phyloP scores from a whole-genome alignment of 371 early-diverging fungal species.

The Globomyces sp. region DNA sequence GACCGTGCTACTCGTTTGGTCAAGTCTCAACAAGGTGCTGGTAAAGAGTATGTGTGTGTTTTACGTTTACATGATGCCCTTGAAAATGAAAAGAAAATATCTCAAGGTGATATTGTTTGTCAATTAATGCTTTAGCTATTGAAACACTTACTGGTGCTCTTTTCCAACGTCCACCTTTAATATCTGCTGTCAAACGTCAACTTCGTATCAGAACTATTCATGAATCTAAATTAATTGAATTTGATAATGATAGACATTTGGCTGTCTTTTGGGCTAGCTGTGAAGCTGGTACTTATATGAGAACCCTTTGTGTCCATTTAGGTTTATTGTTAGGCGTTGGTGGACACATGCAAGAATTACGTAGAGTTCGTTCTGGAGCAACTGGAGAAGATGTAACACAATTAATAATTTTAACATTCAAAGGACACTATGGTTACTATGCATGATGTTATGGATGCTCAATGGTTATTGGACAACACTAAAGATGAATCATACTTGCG shows the following conservation, averaged over 20 bases:
- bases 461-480: constrained; percentile 95
- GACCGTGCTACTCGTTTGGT: constrained; percentile 99
- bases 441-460: constrained; percentile 99
- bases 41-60: constrained; percentile 98
- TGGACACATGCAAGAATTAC: constrained; percentile 99
- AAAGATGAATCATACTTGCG: constrained; percentile 93
- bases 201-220: constrained; percentile 99
- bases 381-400: constrained; percentile 68
- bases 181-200: constrained; percentile 99
- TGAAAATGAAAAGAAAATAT: constrained; percentile 82
- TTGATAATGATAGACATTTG: constrained; percentile 92
- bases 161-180: constrained; percentile 99
- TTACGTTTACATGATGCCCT: constrained; percentile 94
- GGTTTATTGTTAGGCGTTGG: constrained; percentile 96
- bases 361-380: constrained; percentile 97
- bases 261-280: constrained; percentile 98
- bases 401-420: too few relatives aligned
- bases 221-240: constrained; percentile 94
- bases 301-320: constrained; percentile 99
- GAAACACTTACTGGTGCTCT: constrained; percentile 97
- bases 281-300: constrained; percentile 99
- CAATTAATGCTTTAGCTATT: constrained; percentile 48
- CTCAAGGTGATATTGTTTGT: constrained; percentile 33
- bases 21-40: constrained; percentile 99
- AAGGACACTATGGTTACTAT: constrained; percentile 93